Percentiles rank a stretch among this genome's conserved stretches.
Conservation (phyloP, 2,329 filamentous ascomycete genomes). For the Arthrinium puccinioides region DNA sequence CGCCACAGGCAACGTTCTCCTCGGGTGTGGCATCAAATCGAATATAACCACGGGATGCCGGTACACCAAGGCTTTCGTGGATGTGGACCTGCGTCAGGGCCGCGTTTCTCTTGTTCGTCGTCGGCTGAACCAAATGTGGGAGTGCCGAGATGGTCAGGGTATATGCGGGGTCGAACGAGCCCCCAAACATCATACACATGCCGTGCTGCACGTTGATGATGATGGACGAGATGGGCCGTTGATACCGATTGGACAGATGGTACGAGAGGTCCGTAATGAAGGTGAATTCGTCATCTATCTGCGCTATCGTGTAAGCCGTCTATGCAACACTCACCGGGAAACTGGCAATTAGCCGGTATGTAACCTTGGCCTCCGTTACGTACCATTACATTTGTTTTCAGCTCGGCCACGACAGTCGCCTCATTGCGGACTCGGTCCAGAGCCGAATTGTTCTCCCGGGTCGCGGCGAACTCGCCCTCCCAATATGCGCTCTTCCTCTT, state of each 20-base stretch:
- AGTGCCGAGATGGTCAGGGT: slow-evolving; percentile 67
- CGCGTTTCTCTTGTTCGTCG: slow-evolving; percentile 75
- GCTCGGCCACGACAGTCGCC: slow-evolving; percentile 54
- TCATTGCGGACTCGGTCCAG: slow-evolving; percentile 43
- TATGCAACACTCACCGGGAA: too few species aligned
- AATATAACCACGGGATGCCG: slow-evolving; percentile 60
- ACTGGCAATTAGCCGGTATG: too few species aligned
- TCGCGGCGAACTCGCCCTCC: slow-evolving; percentile 34
- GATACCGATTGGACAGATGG: slow-evolving; percentile 67
- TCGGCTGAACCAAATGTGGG: slow-evolving; percentile 59
- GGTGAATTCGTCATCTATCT: slow-evolving; percentile 70
- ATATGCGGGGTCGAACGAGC: slow-evolving; percentile 73
- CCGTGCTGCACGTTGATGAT: slow-evolving; percentile 72
- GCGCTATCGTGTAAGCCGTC: slow-evolving; percentile 5
- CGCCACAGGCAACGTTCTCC: slow-evolving; percentile 64
- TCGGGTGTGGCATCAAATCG: slow-evolving; percentile 65
- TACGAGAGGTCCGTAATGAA: slow-evolving; percentile 69
- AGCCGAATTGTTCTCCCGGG: slow-evolving; percentile 23
- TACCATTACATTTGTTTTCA: slow-evolving; percentile 59
- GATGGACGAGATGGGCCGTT: slow-evolving; percentile 65
- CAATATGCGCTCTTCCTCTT: slow-evolving; percentile 36
- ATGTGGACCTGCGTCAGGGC: slow-evolving; percentile 71
- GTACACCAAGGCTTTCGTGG: slow-evolving; percentile 61
- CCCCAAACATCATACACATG: slow-evolving; percentile 66
- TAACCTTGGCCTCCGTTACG: slow-evolving; percentile 20